Conservation (phyloP, 1,284 basidiomycete genomes). For the Coniferiporia weirii region DNA sequence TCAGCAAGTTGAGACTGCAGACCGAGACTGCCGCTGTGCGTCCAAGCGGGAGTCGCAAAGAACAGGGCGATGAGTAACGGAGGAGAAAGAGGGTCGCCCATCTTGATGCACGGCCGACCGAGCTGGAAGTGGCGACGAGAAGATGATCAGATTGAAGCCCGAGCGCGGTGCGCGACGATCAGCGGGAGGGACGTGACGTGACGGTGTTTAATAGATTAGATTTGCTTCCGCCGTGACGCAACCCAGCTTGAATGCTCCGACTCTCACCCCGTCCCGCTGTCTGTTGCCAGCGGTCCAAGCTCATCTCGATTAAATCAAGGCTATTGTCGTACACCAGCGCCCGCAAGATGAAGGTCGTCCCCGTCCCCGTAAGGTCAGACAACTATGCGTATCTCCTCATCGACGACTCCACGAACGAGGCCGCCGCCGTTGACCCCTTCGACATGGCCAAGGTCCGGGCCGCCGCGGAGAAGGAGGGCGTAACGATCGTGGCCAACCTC, state of each 20-base stretch:
- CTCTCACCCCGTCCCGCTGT: background rate
- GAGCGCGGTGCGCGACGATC: background rate
- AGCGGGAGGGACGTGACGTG: background rate
- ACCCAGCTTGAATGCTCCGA: background rate
- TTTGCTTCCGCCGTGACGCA: background rate
- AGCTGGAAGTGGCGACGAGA: background rate
- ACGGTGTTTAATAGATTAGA: background rate
- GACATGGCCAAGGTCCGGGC: conserved; percentile 73
- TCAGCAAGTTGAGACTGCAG: too few species aligned
- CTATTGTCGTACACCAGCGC: background rate
- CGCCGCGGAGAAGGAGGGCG: conserved; percentile 61
- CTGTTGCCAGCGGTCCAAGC: background rate
- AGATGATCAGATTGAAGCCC: background rate
- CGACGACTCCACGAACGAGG: conserved; percentile 64
- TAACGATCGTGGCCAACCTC: conserved; percentile 69
- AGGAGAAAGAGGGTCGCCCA: too few species aligned
- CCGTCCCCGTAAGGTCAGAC: conserved; percentile 74
- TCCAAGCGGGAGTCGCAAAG: too few species aligned
- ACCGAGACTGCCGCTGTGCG: too few species aligned
- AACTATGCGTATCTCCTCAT: conserved; percentile 89
- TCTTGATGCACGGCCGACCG: too few species aligned
- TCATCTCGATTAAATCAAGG: background rate
- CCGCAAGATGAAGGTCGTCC: conserved; percentile 60
- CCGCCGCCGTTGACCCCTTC: conserved; percentile 79
- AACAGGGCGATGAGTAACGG: too few species aligned